phyloP scores from a whole-genome alignment of 2,329 filamentous ascomycete genomes.

The Ceratocystis smalleyi region DNA sequence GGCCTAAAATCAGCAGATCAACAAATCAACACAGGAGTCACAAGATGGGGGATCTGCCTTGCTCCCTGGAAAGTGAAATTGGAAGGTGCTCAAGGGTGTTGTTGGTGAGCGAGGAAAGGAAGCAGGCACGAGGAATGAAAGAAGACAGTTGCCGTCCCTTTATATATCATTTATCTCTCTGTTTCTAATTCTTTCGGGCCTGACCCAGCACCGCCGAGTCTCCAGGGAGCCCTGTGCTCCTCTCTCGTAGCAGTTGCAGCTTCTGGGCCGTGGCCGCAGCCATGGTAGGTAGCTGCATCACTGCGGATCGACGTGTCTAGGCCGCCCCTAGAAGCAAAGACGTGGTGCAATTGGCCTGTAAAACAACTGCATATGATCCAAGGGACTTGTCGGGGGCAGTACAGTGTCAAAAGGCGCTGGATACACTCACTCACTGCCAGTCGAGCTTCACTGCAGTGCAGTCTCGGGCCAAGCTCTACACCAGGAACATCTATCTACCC shows the following conservation, averaged over 20 bases:
- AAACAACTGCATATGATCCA: background rate
- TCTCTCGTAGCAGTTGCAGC: background rate
- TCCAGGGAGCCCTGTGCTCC: background rate
- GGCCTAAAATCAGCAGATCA: no score
- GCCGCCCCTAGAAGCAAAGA: background rate
- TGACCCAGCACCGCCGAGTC: background rate
- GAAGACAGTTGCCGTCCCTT: background rate
- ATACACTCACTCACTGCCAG: no score
- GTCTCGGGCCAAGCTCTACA: no score
- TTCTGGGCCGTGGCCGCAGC: background rate
- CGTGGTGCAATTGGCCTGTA: background rate
- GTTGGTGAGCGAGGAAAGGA: background rate
- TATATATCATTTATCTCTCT: background rate
- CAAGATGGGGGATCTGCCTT: background rate
- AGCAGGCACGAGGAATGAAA: background rate
- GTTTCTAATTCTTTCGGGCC: background rate
- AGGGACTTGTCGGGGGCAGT: background rate
- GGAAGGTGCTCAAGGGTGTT: background rate
- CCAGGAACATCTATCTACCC: no score
- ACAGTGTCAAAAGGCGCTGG: no score
- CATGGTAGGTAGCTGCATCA: background rate
- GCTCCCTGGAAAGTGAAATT: slow-evolving; percentile 2
- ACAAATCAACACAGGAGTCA: background rate
- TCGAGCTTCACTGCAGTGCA: no score
- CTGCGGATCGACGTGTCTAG: background rate